phyloP scores from a whole-genome alignment of 2,329 filamentous ascomycete species.

The Nigrograna mackinnonii region DNA sequence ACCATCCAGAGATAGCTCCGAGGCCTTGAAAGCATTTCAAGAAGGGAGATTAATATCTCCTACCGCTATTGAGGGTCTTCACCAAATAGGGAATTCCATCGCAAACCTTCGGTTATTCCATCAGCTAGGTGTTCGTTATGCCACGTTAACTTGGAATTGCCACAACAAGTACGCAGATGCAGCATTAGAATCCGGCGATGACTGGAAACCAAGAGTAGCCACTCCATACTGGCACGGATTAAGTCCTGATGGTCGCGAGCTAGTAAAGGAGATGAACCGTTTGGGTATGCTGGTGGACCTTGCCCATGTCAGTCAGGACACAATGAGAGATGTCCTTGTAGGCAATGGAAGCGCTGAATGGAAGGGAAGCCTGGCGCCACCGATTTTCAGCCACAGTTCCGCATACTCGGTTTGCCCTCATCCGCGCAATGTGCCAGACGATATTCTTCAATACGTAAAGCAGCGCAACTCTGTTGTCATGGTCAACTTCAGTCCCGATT shows the following conservation, averaged over 20 bases:
- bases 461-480: slow-evolving; percentile 75
- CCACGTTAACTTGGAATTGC: slow-evolving; percentile 88
- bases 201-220: slow-evolving; percentile 36
- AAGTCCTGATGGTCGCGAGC: slow-evolving; percentile 64
- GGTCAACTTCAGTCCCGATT: slow-evolving; percentile 84
- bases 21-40: slow-evolving; percentile 60
- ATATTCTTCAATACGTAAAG: slow-evolving; percentile 75
- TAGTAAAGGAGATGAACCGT: slow-evolving; percentile 88
- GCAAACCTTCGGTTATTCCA: slow-evolving; percentile 75
- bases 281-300: slow-evolving; percentile 90
- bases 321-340: slow-evolving; percentile 79
- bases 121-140: slow-evolving; percentile 78
- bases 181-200: slow-evolving; percentile 61
- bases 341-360: slow-evolving; percentile 56
- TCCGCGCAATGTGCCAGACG: slow-evolving; percentile 84
- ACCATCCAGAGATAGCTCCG: slow-evolving; percentile 60
- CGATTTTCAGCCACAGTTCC: slow-evolving; percentile 86
- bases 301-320: slow-evolving; percentile 75
- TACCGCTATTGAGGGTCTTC: slow-evolving; percentile 63
- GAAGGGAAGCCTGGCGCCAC: slow-evolving; percentile 73
- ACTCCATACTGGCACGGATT: slow-evolving; percentile 70
- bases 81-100: slow-evolving; percentile 85
- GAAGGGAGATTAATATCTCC: slow-evolving; percentile 39
- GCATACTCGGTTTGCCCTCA: slow-evolving; percentile 80
- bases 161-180: slow-evolving; percentile 87